Evolutionary conservation across 202 grass and related monocot genomes (phyloP), one percentile per base, ranked within the genome.

Genomic region (Zoysia matrella): DNA sequence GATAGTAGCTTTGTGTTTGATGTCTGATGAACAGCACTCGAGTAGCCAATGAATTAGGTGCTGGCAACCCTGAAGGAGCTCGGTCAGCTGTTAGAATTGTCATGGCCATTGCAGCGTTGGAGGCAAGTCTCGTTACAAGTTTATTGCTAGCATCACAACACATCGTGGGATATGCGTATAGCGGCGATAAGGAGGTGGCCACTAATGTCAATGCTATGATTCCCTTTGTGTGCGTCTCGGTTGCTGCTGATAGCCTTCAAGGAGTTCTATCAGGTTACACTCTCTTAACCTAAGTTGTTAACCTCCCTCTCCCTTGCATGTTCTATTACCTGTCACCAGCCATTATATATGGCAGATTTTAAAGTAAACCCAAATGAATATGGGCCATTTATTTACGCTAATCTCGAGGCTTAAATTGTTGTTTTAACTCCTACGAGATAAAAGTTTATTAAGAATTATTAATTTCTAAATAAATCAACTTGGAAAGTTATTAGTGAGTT

Each of bases 91-190:
- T 94, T 71, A 73, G 60, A 6, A 76, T 86, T 66, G 73, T 92
- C 16, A 97, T 94, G 90, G 88, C 10, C 56, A 78, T 97, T 57
- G 86, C 92, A 65, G 86, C 82, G 42, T 76, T 72, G 2, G 95
- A 91, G 74, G 88, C 92, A 52, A 76, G 7, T 90, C 43, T 94
- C 71, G 11, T 94, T n/a, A 90, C 89, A 66, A 71, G 68, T 47
- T 72, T 51, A 13, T 60, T 94, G 45, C 69, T 97, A 53, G 82
- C 90, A 39, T 86, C 81, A 68, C 78, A 88, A 22, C 52, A 53
- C 58, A 80, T 97, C 62, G 60, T 97, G 67, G 95, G 95, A 22
- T 93, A 94, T 80, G 95, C 95, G 49, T 94, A 84, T 72, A 97
- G 90, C 88, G 91, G 84, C n/a, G 88, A 94, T 65, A 71, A 89